A percentile compares a stretch with the other conserved stretches of the same genome.
phyloP scores from a whole-genome alignment of 768 basidiomycete genomes.

The Tricholoma bakamatsutake region DNA sequence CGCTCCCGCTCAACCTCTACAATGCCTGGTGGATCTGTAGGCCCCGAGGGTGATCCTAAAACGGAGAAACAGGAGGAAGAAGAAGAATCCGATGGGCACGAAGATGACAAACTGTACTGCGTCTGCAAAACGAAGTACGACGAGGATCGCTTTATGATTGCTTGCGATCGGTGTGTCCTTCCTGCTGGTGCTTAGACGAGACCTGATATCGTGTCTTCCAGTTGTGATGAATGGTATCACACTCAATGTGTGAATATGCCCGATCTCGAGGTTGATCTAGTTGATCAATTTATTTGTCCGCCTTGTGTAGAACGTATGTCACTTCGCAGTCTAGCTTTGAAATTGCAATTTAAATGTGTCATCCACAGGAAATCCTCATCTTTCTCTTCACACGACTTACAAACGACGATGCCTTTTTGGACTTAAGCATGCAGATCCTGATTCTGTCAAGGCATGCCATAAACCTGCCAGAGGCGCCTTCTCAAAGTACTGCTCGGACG shows the following conservation, averaged over 20 bases:
- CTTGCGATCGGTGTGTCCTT: constrained; percentile 74
- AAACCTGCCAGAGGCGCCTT: constrained; percentile 75
- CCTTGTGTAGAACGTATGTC: constrained; percentile 68
- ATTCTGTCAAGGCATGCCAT: constrained; percentile 65
- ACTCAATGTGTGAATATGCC: constrained; percentile 78
- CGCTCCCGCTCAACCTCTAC: constrained; percentile 70
- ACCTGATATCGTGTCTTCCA: constrained; percentile 20
- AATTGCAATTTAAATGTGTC: background rate
- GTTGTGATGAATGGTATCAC: constrained; percentile 96
- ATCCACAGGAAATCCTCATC: constrained; percentile 47
- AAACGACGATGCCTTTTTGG: constrained; percentile 75
- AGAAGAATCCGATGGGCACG: constrained; percentile 37
- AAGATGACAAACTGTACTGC: constrained; percentile 80
- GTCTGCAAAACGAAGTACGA: constrained; percentile 85
- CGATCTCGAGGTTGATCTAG: constrained; percentile 77
- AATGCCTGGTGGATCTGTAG: constrained; percentile 46
- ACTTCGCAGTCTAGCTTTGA: background rate
- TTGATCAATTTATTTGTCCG: constrained; percentile 91
- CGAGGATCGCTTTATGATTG: constrained; percentile 87
- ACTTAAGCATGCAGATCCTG: constrained; percentile 54
- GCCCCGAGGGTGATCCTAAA: constrained; percentile 30
- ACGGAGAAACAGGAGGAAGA: constrained; percentile 42
- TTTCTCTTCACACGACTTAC: constrained; percentile 69
- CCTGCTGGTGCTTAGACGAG: background rate
- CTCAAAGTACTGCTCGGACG: constrained; percentile 90